Percentiles rank a stretch among this genome's conserved stretches.
phyloP scores from a whole-genome alignment of 257 asterid species.

The Primulina eburnea region DNA sequence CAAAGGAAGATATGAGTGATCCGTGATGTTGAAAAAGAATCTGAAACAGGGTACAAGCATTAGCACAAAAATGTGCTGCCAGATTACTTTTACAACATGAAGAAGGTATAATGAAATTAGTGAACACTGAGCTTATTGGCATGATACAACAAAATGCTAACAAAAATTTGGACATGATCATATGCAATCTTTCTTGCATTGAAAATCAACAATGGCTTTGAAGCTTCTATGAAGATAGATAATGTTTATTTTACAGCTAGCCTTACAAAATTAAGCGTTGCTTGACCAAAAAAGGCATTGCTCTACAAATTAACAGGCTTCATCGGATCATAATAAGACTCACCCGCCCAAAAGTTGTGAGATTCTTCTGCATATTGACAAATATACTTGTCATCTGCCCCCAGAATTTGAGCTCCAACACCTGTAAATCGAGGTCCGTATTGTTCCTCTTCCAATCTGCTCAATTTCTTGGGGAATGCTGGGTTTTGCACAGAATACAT shows the following conservation, averaged over 20 bases:
- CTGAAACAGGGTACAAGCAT: background rate
- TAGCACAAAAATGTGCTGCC: background rate
- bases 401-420: conserved; percentile 95
- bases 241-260: background rate
- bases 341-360: conserved; percentile 88
- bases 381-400: conserved; percentile 92
- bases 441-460: conserved; percentile 54
- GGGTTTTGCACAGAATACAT: conserved; percentile 93
- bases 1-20: background rate
- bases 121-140: too few species aligned
- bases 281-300: background rate
- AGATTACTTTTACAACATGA: background rate
- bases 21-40: background rate
- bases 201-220: conserved; percentile 8
- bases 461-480: conserved; percentile 60
- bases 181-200: background rate
- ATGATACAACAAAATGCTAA: too few species aligned
- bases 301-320: background rate
- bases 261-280: conserved; percentile 2
- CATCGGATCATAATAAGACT: conserved; percentile 22
- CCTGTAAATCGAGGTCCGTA: conserved; percentile 84
- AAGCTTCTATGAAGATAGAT: background rate
- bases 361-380: conserved; percentile 79
- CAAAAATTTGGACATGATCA: too few species aligned
- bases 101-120: background rate